Conservation (phyloP, 2,329 filamentous ascomycete genomes). For the Ophiostoma pallidulum region DNA sequence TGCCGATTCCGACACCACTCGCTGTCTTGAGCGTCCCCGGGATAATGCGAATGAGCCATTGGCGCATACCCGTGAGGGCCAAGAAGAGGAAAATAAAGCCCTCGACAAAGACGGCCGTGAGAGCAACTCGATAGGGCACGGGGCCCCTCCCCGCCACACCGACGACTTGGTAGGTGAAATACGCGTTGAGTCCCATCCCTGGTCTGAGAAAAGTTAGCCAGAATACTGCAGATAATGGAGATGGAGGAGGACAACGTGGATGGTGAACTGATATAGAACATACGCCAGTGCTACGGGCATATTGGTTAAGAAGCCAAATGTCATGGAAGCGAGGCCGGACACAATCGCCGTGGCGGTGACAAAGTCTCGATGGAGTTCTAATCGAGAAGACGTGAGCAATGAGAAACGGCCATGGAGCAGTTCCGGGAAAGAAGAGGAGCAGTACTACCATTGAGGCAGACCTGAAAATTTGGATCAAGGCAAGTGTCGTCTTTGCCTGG, state of each 20-base stretch:
- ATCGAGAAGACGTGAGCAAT: too few relatives aligned
- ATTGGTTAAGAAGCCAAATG: conserved; percentile 74
- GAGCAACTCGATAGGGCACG: conserved; percentile 49
- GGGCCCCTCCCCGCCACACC: conserved; percentile 48
- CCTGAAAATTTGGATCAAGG: conserved; percentile 23
- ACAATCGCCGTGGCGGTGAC: conserved; percentile 79
- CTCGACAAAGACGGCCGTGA: conserved; percentile 56
- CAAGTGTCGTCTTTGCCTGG: conserved; percentile 3
- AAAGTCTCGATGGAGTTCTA: conserved; percentile 62
- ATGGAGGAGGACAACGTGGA: conserved; percentile 3
- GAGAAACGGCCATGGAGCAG: too few relatives aligned
- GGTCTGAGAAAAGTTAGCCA: conserved; percentile 33
- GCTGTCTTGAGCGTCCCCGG: conserved; percentile 57
- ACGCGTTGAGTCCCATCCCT: conserved; percentile 59
- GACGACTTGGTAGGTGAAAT: conserved; percentile 59
- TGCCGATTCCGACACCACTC: conserved; percentile 55
- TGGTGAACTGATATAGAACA: conserved; percentile 29
- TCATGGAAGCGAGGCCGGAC: conserved; percentile 62
- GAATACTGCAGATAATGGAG: background rate
- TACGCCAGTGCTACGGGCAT: conserved; percentile 67
- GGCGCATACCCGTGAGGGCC: conserved; percentile 58
- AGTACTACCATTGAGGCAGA: conserved; percentile 4
- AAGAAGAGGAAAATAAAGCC: conserved; percentile 56
- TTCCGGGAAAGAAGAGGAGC: background rate
- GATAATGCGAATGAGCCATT: conserved; percentile 61